These are phyloP conservation scores for Fusarium haematococcum DNA, from an alignment of 2,329 filamentous ascomycete genomes.

Conservation along the genomic window DNA sequence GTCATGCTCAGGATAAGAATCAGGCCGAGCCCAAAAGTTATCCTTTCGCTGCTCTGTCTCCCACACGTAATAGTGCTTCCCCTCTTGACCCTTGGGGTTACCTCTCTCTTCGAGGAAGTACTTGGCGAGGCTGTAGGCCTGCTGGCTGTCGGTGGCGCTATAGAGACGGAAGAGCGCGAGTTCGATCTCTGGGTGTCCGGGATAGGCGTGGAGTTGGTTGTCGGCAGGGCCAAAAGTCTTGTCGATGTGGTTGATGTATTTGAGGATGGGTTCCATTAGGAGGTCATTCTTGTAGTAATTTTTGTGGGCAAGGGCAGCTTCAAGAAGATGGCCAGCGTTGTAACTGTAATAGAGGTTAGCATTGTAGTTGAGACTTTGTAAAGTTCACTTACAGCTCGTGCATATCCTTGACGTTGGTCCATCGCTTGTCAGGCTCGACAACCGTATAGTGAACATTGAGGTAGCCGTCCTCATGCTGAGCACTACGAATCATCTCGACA, in stretches of 20 bases:
- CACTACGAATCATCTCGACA: slow-evolving; percentile 65
- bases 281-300: slow-evolving; percentile 62
- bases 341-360: slow-evolving; percentile 50
- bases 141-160: slow-evolving; percentile 48
- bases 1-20: slow-evolving; percentile 57
- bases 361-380: neutral
- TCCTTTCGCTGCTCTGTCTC: slow-evolving; percentile 65
- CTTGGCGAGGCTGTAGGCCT: slow-evolving; percentile 59
- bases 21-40: slow-evolving; percentile 56
- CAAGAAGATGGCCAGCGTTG: slow-evolving; percentile 71
- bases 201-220: slow-evolving; percentile 67
- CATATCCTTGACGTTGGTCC: slow-evolving; percentile 70
- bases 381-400: slow-evolving; percentile 65
- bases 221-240: slow-evolving; percentile 63
- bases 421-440: slow-evolving; percentile 65
- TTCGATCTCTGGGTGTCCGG: slow-evolving; percentile 64
- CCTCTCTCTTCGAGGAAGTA: slow-evolving; percentile 50
- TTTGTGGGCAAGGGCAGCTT: slow-evolving; percentile 68
- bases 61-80: slow-evolving; percentile 70
- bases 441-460: slow-evolving; percentile 73
- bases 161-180: slow-evolving; percentile 56
- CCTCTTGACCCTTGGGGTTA: slow-evolving; percentile 57
- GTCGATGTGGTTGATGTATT: slow-evolving; percentile 65
- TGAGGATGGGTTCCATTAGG: slow-evolving; percentile 64
- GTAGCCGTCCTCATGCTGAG: slow-evolving; percentile 71